Base-by-base conservation (phyloP, 2,329 filamentous ascomycete genomes). In the Nakataea oryzae region DNA sequence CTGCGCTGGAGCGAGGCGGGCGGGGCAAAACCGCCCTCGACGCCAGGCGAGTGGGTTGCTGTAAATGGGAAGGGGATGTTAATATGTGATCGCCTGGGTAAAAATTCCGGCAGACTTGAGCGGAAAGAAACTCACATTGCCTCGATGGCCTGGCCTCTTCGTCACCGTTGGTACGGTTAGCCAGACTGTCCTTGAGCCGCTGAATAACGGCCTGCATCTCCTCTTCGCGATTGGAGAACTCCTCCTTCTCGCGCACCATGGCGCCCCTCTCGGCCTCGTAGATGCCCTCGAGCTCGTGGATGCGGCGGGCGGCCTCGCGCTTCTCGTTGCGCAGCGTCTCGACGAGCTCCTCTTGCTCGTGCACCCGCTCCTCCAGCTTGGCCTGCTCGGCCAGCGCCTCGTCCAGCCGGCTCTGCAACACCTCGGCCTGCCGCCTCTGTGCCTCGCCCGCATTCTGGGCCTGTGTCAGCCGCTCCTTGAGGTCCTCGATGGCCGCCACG, bases 141-240 rank as follows among this genome's bases (percentile, higher is more conserved):
- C 87, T 76, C 65, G 85, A 78, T 61, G 84, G 73, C 69, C 82
- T 75, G 70, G 78, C 75, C 70, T 88, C 79, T 69, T 87, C 85
- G 24, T 83, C 79, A 32, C 74, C 74, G 58, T 77, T 76, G 69
- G 88, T 88, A 72, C 89, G 86, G 75, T 93, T 89, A 60, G 90
- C 88, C 68, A 97, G 79, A 59, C 86, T 89, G 73, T 97, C 93
- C 80, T 97, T 97, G 68, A 99, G 79, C 62, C 93, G 83, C 76
- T 96, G 91, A 70, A 97, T 95, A 62, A 93, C 89, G 63, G 85
- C 81, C 74, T 96, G 91, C 83, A 97, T 87, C 74, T 96, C 92
- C 71, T 96, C 92, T 72, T 97, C 92, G 63, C 88, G 84, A 68
- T 88, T 88, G 62, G 84, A 81, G 75, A 93, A 88, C 68, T 96